Conservation (phyloP, 192 early-diverging fungal genomes). For the Geosiphon pyriformis region DNA sequence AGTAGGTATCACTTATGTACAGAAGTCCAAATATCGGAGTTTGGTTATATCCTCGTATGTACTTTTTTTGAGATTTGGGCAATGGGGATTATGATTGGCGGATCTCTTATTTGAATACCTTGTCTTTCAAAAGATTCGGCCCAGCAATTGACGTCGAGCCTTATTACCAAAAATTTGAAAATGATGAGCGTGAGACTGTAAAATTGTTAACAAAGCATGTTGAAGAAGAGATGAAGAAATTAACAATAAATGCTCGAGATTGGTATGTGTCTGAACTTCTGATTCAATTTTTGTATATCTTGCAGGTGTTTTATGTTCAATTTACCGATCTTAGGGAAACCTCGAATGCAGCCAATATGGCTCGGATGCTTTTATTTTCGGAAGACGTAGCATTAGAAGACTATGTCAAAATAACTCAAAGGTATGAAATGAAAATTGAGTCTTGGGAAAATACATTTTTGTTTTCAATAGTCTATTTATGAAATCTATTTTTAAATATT, state of each 20-base stretch:
- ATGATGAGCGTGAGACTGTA: slow-evolving; percentile 34
- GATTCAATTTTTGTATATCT: neutral
- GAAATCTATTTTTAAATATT: no score
- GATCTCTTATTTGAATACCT: neutral
- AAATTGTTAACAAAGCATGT: slow-evolving; percentile 40
- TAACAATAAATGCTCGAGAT: slow-evolving; percentile 48
- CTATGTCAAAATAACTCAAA: slow-evolving; percentile 44
- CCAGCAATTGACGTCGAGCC: slow-evolving; percentile 37
- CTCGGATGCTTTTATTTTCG: slow-evolving; percentile 38
- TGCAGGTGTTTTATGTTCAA: neutral
- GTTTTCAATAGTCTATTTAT: neutral
- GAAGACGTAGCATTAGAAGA: slow-evolving; percentile 29
- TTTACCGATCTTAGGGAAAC: slow-evolving; percentile 31
- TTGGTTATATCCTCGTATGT: slow-evolving; percentile 37
- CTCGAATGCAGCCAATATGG: slow-evolving; percentile 35
- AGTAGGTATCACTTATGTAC: slow-evolving; percentile 42
- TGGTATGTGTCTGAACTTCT: slow-evolving; percentile 30
- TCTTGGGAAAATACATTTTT: neutral
- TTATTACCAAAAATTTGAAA: slow-evolving; percentile 32
- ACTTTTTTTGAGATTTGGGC: neutral
- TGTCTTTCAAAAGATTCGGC: slow-evolving; percentile 34
- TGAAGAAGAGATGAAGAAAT: slow-evolving; percentile 31
- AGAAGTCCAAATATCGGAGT: slow-evolving; percentile 48
- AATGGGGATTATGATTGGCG: neutral
- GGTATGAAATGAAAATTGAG: slow-evolving; percentile 21